Percentiles rank a stretch among this genome's conserved stretches.
Conservation (phyloP, 306 rosid species). For the Citrullus colocynthis region DNA sequence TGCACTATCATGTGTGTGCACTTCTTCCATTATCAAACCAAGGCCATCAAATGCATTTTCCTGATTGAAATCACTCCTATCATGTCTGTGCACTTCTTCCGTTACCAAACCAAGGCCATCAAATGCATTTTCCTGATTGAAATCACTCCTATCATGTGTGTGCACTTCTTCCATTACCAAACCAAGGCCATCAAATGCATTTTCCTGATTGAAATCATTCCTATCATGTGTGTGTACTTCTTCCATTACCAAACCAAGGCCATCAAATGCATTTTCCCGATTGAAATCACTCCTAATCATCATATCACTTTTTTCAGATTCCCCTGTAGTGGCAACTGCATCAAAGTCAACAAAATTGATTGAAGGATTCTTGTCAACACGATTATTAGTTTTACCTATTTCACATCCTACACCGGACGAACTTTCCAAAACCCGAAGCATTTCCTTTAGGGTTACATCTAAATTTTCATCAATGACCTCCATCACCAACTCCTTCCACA, state of each 20-base stretch:
- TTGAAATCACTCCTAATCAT: conserved; percentile 6
- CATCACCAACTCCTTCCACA: conserved; percentile 43
- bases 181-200: conserved; percentile 5
- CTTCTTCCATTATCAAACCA: background rate
- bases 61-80: conserved; percentile 5
- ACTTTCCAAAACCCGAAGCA: conserved; percentile 16
- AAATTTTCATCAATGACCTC: conserved; percentile 41
- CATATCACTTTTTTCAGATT: background rate
- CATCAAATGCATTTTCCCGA: conserved; percentile 5
- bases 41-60: conserved; percentile 8
- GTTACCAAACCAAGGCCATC: conserved; percentile 2
- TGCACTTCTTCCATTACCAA: background rate
- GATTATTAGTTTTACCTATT: conserved; percentile 10
- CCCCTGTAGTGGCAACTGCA: background rate
- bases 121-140: background rate
- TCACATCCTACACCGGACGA: conserved; percentile 14
- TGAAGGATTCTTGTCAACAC: background rate
- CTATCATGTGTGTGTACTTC: conserved; percentile 3
- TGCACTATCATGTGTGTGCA: background rate
- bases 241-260: background rate
- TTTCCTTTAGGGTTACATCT: conserved; percentile 19
- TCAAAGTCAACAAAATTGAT: conserved; percentile 8
- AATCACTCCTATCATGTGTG: conserved; percentile 3
- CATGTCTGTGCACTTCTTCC: background rate
- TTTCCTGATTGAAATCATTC: conserved; percentile 1